Evolutionary conservation across 495 filamentous ascomycete species (phyloP).

Genomic region (Recurvomyces mirabilis): DNA sequence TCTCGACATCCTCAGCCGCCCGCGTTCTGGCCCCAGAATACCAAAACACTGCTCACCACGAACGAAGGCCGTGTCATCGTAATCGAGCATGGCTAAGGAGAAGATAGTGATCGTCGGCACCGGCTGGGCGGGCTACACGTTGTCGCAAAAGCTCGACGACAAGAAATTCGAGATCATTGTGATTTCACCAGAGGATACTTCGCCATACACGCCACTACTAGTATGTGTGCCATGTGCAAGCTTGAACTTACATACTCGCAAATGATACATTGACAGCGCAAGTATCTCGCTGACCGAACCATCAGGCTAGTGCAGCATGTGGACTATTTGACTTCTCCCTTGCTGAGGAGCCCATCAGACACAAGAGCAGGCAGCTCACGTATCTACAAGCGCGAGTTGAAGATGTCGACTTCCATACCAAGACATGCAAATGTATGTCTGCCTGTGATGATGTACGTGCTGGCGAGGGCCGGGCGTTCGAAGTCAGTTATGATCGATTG

Average conservation of each 20-base stretch:
- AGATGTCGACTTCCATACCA: conserved; percentile 4
- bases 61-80: too few relatives aligned
- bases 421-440: conserved; percentile 4
- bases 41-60: too few relatives aligned
- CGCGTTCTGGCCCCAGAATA: too few relatives aligned
- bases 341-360: conserved; percentile 10
- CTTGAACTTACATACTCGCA: too few relatives aligned
- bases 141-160: conserved; percentile 9
- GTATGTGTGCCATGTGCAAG: neutral
- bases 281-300: too few relatives aligned
- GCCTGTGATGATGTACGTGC: conserved; percentile 3
- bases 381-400: conserved; percentile 14
- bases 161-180: conserved; percentile 9
- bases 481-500: conserved; percentile 10
- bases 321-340: conserved; percentile 15
- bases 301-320: conserved; percentile 14
- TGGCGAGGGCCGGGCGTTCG: conserved; percentile 2
- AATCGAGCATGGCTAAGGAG: conserved; percentile 6
- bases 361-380: conserved; percentile 7
- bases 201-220: conserved; percentile 10
- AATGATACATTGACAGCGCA: too few relatives aligned
- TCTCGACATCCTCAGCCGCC: too few relatives aligned
- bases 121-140: conserved; percentile 11
- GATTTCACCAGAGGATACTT: conserved; percentile 11
- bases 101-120: conserved; percentile 12